Evolutionary conservation across 129 eudicot genomes (phyloP).

Genomic region (Tanacetum coccineum): DNA sequence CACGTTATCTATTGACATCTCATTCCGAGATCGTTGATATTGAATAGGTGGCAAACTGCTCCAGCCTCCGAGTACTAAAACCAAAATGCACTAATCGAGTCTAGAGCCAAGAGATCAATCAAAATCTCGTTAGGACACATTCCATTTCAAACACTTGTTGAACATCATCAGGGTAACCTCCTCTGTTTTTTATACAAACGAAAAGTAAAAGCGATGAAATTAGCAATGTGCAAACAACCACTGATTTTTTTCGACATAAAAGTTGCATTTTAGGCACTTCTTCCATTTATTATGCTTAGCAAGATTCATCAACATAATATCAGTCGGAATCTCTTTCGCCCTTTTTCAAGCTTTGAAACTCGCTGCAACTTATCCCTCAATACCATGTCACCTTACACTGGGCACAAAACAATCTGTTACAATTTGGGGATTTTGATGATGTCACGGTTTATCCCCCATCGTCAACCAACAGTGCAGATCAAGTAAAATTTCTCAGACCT

Average conservation of each 20-base stretch:
- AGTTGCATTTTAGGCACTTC: slow-evolving; percentile 43
- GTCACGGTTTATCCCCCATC: slow-evolving; percentile 27
- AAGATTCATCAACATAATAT: slow-evolving; percentile 33
- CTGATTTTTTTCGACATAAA: slow-evolving; percentile 38
- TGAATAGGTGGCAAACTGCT: too few relatives aligned
- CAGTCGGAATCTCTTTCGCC: slow-evolving; percentile 33
- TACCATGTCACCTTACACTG: slow-evolving; percentile 50
- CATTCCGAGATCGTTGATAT: too few relatives aligned
- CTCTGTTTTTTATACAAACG: neutral
- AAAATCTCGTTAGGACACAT: too few relatives aligned
- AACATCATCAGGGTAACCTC: too few relatives aligned
- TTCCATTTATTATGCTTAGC: slow-evolving; percentile 45
- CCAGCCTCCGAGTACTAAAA: too few relatives aligned
- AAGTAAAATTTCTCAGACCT: slow-evolving; percentile 36
- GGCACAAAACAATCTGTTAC: slow-evolving; percentile 49
- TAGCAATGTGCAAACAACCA: slow-evolving; percentile 49
- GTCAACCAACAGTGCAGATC: slow-evolving; percentile 40
- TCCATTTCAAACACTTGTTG: too few relatives aligned
- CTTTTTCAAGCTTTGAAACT: slow-evolving; percentile 28
- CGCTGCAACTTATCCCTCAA: slow-evolving; percentile 30
- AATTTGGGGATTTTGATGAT: slow-evolving; percentile 40
- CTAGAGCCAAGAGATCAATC: too few relatives aligned
- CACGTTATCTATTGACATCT: too few relatives aligned
- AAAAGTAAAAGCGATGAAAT: neutral
- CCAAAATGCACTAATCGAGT: too few relatives aligned